Percentiles rank a stretch among this genome's conserved stretches.
Conservation (phyloP, 2,329 filamentous ascomycete species). For the Achaetomium macrosporum region DNA sequence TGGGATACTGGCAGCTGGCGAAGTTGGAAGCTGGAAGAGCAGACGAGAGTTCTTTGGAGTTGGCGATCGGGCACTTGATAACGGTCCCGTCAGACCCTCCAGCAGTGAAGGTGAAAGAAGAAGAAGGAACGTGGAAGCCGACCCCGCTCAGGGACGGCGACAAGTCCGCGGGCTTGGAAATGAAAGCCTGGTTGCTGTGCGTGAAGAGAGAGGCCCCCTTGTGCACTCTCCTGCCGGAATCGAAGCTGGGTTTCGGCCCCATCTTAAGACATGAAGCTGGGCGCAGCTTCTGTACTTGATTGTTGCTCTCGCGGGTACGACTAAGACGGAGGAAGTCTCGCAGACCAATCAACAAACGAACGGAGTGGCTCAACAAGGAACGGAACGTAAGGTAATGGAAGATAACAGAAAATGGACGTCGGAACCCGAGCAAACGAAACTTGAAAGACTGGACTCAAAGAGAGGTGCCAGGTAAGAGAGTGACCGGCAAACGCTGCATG, state of each 20-base stretch:
- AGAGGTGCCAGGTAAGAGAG: not conserved
- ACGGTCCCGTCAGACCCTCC: not conserved
- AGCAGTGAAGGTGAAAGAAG: slow-evolving; percentile 1
- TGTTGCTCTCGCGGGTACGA: too few species aligned
- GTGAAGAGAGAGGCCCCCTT: slow-evolving; percentile 9
- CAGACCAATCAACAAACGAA: not conserved
- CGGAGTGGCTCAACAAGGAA: not conserved
- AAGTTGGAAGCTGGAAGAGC: not conserved
- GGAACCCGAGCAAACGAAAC: not conserved
- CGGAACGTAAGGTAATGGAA: too few species aligned
- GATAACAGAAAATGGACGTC: not conserved
- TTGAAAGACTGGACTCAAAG: not conserved
- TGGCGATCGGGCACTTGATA: not conserved
- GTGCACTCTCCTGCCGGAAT: not conserved
- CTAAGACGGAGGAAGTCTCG: too few species aligned
- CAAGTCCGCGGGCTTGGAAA: slow-evolving; percentile 9
- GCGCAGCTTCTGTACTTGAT: too few species aligned
- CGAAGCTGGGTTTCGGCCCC: not conserved
- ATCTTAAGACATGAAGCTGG: not conserved
- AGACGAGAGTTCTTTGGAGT: not conserved
- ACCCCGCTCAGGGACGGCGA: not conserved
- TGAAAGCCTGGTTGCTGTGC: slow-evolving; percentile 11
- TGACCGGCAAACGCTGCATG: not conserved
- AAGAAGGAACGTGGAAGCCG: not conserved
- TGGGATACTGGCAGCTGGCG: not conserved